Conservation (phyloP, 208 protist genomes). For the Wallacemonas sp. region DNA sequence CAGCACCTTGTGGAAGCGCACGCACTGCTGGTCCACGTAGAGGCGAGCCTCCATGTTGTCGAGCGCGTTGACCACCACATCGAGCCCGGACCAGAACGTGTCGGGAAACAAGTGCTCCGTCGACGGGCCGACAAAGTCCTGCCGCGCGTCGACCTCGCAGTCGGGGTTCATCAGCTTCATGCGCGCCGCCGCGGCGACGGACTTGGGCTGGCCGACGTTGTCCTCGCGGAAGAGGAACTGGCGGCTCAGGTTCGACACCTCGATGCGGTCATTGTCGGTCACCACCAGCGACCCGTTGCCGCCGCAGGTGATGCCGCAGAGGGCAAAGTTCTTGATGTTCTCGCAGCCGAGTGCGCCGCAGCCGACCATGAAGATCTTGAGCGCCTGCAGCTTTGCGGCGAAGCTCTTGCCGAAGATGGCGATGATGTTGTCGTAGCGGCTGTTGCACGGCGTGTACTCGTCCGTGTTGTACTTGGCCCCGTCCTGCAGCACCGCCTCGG, state of each 20-base stretch:
- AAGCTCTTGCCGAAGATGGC: slow-evolving; percentile 80
- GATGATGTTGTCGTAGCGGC: slow-evolving; percentile 80
- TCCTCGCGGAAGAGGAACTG: slow-evolving; percentile 99
- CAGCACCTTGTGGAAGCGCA: slow-evolving; percentile 97
- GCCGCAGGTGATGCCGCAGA: slow-evolving; percentile 97
- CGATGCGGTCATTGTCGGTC: slow-evolving; percentile 99
- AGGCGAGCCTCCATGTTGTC: slow-evolving; percentile 99
- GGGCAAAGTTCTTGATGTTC: slow-evolving; percentile 99
- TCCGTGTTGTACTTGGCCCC: slow-evolving; percentile 35
- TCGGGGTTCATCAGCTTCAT: slow-evolving; percentile 96
- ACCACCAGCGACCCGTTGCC: slow-evolving; percentile 86
- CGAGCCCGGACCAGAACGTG: slow-evolving; percentile 95
- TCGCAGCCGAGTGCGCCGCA: slow-evolving; percentile 99
- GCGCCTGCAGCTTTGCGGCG: slow-evolving; percentile 56
- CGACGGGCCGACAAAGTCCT: slow-evolving; percentile 94
- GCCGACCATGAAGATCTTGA: slow-evolving; percentile 96
- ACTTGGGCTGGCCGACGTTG: slow-evolving; percentile 97
- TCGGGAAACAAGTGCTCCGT: slow-evolving; percentile 97
- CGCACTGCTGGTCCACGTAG: slow-evolving; percentile 96
- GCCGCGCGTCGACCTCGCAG: slow-evolving; percentile 72
- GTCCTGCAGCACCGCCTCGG: slow-evolving; percentile 73
- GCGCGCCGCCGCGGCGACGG: slow-evolving; percentile 88
- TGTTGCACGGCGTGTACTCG: slow-evolving; percentile 50
- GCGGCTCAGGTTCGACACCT: slow-evolving; percentile 99
- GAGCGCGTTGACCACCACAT: slow-evolving; percentile 98